Evolutionary conservation across 192 early-diverging fungal species (phyloP).

Genomic region (Coemansia sp.): DNA sequence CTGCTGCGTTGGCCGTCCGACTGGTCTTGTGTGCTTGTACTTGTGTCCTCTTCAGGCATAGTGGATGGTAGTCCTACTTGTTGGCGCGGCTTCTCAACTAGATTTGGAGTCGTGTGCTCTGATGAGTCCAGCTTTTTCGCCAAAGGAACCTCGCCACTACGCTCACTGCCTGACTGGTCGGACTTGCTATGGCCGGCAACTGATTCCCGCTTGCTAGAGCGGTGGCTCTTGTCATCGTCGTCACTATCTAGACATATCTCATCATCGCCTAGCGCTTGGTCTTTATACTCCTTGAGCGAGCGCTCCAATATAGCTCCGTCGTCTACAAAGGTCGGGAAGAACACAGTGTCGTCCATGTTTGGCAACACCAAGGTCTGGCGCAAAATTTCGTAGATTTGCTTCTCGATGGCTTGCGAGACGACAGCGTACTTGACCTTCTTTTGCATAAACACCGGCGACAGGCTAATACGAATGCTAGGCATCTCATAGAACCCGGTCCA

Average conservation of each 20-base stretch:
- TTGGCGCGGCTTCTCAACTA: not conserved
- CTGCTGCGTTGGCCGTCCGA: not conserved
- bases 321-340: conserved; percentile 60
- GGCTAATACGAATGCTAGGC: conserved; percentile 69
- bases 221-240: not conserved
- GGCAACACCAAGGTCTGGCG: conserved; percentile 78
- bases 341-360: conserved; percentile 85
- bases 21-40: not conserved
- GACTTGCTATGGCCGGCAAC: not conserved
- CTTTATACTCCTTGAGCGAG: conserved; percentile 39
- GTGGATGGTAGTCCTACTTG: not conserved
- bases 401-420: conserved; percentile 84
- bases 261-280: conserved; percentile 21
- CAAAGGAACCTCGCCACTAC: not conserved
- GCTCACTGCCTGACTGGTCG: not conserved
- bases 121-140: not conserved
- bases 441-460: conserved; percentile 81
- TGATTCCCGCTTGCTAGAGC: not conserved
- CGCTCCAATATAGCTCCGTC: conserved; percentile 61
- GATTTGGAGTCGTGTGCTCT: not conserved
- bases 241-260: not conserved
- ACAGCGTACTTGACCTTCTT: conserved; percentile 75
- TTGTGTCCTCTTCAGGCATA: not conserved
- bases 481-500: conserved; percentile 86
- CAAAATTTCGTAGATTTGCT: conserved; percentile 78